Percentiles rank a stretch among this genome's conserved stretches.
Evolutionary conservation across 2,329 filamentous ascomycete species (phyloP).

Genomic region (Aspergillus costaricaensis): DNA sequence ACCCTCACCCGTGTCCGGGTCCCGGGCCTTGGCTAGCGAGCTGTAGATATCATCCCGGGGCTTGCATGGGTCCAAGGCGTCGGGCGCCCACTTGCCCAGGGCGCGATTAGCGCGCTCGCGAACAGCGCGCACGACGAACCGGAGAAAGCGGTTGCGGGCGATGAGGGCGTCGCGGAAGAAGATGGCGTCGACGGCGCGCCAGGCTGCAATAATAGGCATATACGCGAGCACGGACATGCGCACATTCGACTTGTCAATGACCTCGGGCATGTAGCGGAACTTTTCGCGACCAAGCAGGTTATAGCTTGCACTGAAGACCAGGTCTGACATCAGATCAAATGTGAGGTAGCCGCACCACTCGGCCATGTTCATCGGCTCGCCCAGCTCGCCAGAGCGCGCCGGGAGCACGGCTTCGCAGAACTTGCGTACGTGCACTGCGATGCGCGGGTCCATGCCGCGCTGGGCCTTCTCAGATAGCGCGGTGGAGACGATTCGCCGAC

Average conservation of each 20-base stretch:
- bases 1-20: background rate
- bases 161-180: conserved; percentile 30
- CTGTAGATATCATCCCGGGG: background rate
- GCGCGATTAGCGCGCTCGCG: background rate
- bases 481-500: background rate
- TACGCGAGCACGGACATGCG: conserved; percentile 16
- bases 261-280: conserved; percentile 15
- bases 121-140: conserved; percentile 18
- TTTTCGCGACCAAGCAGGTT: conserved; percentile 11
- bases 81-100: background rate
- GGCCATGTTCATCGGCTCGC: conserved; percentile 4
- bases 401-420: background rate
- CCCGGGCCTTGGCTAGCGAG: background rate
- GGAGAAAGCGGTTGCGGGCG: conserved; percentile 46
- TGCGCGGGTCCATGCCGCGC: background rate
- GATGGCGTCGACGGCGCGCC: conserved; percentile 14
- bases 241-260: conserved; percentile 22
- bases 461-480: background rate
- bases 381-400: background rate
- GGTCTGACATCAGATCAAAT: conserved; percentile 53
- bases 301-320: conserved; percentile 22
- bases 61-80: background rate
- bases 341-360: conserved; percentile 38
- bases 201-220: conserved; percentile 4
- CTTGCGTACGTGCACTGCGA: background rate